Conservation (phyloP, 2,329 filamentous ascomycete genomes). For the Neonectria magnoliae region DNA sequence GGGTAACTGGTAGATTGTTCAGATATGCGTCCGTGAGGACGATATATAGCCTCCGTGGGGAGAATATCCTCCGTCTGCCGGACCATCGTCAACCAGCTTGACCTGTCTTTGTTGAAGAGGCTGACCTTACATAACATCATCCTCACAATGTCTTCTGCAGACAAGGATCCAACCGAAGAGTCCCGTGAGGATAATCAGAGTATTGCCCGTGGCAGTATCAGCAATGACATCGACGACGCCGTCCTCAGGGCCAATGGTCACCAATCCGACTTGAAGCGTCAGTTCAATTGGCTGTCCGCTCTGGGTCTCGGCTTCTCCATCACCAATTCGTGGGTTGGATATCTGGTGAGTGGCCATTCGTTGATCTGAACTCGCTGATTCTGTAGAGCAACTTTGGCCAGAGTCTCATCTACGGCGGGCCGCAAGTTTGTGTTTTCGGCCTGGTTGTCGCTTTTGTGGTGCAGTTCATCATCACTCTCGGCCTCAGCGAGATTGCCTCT, state of each 20-base stretch:
- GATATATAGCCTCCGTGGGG: no score
- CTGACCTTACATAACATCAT: no score
- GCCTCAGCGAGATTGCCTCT: slow-evolving; percentile 24
- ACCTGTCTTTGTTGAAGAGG: no score
- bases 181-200: slow-evolving; percentile 1
- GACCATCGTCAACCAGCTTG: background rate
- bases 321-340: slow-evolving; percentile 27
- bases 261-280: slow-evolving; percentile 17
- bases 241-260: slow-evolving; percentile 24
- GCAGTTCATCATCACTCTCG: slow-evolving; percentile 23
- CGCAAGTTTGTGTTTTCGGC: slow-evolving; percentile 15
- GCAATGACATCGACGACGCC: slow-evolving; percentile 18
- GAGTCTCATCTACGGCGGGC: slow-evolving; percentile 23
- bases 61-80: background rate
- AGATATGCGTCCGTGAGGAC: no score
- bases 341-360: slow-evolving; percentile 8
- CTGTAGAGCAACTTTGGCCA: slow-evolving; percentile 23
- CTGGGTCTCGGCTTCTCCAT: slow-evolving; percentile 25
- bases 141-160: background rate
- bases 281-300: slow-evolving; percentile 26
- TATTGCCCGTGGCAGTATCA: slow-evolving; percentile 14
- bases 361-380: background rate
- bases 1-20: no score
- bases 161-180: slow-evolving; percentile 10
- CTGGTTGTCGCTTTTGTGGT: slow-evolving; percentile 19